These are phyloP conservation scores for Diaporthe batatas DNA, from an alignment of 2,329 filamentous ascomycete genomes.

Conservation along the genomic window DNA sequence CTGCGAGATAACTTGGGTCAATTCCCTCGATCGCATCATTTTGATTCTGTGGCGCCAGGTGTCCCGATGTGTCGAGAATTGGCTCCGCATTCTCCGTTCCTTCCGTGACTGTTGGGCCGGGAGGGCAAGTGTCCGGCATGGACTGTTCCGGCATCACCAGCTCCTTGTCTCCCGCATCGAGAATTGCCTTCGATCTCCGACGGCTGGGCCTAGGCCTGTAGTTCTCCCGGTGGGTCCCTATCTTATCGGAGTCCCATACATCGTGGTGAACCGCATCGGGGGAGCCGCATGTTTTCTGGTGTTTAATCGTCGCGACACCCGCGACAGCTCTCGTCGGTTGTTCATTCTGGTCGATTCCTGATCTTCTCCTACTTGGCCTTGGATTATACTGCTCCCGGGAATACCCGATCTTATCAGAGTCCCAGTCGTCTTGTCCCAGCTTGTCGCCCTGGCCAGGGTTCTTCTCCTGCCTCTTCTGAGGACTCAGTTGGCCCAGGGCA, in stretches of 20 bases:
- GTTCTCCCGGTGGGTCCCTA: slow-evolving; percentile 23
- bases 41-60: slow-evolving; percentile 4
- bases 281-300: slow-evolving; percentile 7
- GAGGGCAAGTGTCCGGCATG: slow-evolving; percentile 41
- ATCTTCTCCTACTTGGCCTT: slow-evolving; percentile 42
- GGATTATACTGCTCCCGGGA: slow-evolving; percentile 36
- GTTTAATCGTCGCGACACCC: background rate
- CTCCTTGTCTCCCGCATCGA: slow-evolving; percentile 21
- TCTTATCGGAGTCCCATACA: slow-evolving; percentile 32
- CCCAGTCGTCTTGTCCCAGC: slow-evolving; percentile 38
- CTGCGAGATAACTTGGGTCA: slow-evolving; percentile 37
- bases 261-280: slow-evolving; percentile 14
- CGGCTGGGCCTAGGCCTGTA: slow-evolving; percentile 36
- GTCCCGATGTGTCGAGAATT: slow-evolving; percentile 25
- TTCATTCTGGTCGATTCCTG: slow-evolving; percentile 38
- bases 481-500: background rate
- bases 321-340: slow-evolving; percentile 5
- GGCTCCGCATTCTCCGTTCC: background rate
- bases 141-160: background rate
- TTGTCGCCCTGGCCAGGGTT: background rate
- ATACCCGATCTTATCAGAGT: slow-evolving; percentile 39
- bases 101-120: background rate
- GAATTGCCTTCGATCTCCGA: slow-evolving; percentile 32
- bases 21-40: slow-evolving; percentile 14
- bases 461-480: slow-evolving; percentile 40